Percentiles rank a stretch among this genome's conserved stretches.
Evolutionary conservation across 2,329 filamentous ascomycete species (phyloP).

Genomic region (Sphaerulina musiva): DNA sequence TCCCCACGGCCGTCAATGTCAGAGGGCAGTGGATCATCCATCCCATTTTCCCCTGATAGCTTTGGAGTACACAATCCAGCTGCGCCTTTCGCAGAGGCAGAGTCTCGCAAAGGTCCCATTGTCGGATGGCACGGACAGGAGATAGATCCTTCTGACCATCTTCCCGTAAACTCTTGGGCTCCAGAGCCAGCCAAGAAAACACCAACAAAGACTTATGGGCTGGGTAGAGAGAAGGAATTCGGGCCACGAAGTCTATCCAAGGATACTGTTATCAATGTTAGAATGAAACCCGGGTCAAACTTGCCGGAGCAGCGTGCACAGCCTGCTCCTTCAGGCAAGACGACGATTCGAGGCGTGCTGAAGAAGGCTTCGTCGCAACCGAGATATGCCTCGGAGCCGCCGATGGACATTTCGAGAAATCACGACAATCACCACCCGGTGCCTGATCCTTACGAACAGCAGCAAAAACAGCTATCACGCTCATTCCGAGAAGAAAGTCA

Average conservation of each 20-base stretch:
- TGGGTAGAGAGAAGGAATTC: constrained; percentile 32
- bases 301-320: constrained; percentile 26
- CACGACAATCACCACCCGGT: constrained; percentile 39
- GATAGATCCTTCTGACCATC: constrained; percentile 72
- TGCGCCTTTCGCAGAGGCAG: constrained; percentile 16
- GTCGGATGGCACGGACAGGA: constrained; percentile 69
- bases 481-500: constrained; percentile 33
- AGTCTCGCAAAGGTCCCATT: constrained; percentile 54
- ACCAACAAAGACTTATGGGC: constrained; percentile 33
- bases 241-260: constrained; percentile 29
- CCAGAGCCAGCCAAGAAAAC: constrained; percentile 63
- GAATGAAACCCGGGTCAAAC: constrained; percentile 32
- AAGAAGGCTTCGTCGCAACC: constrained; percentile 45
- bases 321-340: constrained; percentile 41
- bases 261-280: constrained; percentile 32
- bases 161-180: constrained; percentile 70
- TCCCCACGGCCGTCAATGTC: constrained; percentile 57
- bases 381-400: constrained; percentile 11
- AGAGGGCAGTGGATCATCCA: constrained; percentile 48
- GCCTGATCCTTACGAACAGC: constrained; percentile 44
- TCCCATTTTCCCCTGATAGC: constrained; percentile 69
- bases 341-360: constrained; percentile 48
- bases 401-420: constrained; percentile 29
- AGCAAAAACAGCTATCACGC: constrained; percentile 44
- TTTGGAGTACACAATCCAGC: constrained; percentile 66